These are phyloP conservation scores for Geotrichum cucujoidarum DNA, from an alignment of 1,139 yeast species.

Conservation along the genomic window DNA sequence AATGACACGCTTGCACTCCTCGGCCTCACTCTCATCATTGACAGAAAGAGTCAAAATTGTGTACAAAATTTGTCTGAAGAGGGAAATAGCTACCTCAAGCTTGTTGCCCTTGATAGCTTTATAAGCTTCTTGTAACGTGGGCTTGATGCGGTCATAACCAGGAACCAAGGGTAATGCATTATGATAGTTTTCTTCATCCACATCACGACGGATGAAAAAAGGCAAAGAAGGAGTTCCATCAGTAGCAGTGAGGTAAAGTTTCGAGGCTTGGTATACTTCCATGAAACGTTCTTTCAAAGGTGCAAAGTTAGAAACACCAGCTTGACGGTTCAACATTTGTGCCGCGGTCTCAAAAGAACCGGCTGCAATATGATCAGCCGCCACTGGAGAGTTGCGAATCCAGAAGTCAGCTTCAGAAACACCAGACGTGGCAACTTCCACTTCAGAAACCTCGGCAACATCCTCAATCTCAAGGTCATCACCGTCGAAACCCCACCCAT, in stretches of 20 bases:
- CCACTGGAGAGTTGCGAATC: slow-evolving; percentile 84
- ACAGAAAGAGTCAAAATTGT: slow-evolving; percentile 70
- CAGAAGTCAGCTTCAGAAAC: slow-evolving; percentile 70
- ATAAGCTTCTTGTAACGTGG: slow-evolving; percentile 67
- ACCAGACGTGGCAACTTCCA: slow-evolving; percentile 32
- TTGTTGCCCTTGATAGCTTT: slow-evolving; percentile 78
- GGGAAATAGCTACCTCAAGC: slow-evolving; percentile 69
- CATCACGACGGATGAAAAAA: slow-evolving; percentile 66
- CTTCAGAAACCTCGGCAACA: slow-evolving; percentile 38
- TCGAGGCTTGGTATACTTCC: slow-evolving; percentile 76
- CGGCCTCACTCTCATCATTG: slow-evolving; percentile 66
- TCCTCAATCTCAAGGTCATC: slow-evolving; percentile 64
- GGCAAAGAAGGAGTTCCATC: slow-evolving; percentile 68
- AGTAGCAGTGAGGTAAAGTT: slow-evolving; percentile 68
- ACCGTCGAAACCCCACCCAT: slow-evolving; percentile 38
- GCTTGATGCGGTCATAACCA: slow-evolving; percentile 59
- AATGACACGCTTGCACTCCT: slow-evolving; percentile 67
- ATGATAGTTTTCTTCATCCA: slow-evolving; percentile 31
- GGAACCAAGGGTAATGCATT: slow-evolving; percentile 64
- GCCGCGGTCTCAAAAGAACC: slow-evolving; percentile 97
- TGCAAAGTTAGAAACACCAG: slow-evolving; percentile 79
- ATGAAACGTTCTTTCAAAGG: slow-evolving; percentile 80
- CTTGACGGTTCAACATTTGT: slow-evolving; percentile 80
- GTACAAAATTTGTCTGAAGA: slow-evolving; percentile 76
- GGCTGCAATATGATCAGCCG: slow-evolving; percentile 92